Evolutionary conservation across 805 yeast genomes (phyloP).

Genomic region (Myxozyma neglecta): DNA sequence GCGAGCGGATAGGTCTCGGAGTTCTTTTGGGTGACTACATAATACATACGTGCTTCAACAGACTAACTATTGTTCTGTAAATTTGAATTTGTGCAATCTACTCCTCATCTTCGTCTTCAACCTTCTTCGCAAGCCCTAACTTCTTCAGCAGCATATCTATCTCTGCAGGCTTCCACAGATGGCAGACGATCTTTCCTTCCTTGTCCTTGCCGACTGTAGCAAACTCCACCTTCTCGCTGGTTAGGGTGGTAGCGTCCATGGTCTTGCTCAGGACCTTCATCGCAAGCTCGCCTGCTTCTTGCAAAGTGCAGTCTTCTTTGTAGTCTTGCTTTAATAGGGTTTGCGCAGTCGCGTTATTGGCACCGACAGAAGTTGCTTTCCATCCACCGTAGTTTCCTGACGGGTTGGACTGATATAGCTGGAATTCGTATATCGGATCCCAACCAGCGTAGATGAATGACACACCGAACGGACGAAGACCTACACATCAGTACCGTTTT

Average conservation of each 20-base stretch:
- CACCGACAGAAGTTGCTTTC: conserved; percentile 97
- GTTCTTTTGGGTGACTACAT: background rate
- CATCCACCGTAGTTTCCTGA: conserved; percentile 98
- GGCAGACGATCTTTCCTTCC: conserved; percentile 57
- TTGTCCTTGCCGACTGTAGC: conserved; percentile 66
- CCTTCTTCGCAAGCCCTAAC: conserved; percentile 64
- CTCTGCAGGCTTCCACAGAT: conserved; percentile 77
- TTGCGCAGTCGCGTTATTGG: conserved; percentile 94
- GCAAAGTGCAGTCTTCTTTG: conserved; percentile 66
- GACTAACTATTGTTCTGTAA: background rate
- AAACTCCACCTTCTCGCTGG: conserved; percentile 88
- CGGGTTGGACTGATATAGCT: conserved; percentile 91
- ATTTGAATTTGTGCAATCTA: background rate
- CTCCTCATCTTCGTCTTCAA: conserved; percentile 48
- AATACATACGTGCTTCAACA: background rate
- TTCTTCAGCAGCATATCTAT: conserved; percentile 71
- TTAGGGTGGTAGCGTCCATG: conserved; percentile 81
- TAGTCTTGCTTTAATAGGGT: conserved; percentile 93
- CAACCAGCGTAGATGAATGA: conserved; percentile 90
- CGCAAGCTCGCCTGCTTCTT: conserved; percentile 82
- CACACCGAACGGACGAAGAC: conserved; percentile 97
- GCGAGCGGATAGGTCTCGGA: background rate
- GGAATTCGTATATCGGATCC: conserved; percentile 86
- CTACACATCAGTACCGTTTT: background rate
- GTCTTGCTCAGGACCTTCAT: conserved; percentile 90